Percentiles rank a stretch among this genome's conserved stretches.
phyloP scores from a whole-genome alignment of 371 early-diverging fungal species.

The Caulochytrium protostelioides region DNA sequence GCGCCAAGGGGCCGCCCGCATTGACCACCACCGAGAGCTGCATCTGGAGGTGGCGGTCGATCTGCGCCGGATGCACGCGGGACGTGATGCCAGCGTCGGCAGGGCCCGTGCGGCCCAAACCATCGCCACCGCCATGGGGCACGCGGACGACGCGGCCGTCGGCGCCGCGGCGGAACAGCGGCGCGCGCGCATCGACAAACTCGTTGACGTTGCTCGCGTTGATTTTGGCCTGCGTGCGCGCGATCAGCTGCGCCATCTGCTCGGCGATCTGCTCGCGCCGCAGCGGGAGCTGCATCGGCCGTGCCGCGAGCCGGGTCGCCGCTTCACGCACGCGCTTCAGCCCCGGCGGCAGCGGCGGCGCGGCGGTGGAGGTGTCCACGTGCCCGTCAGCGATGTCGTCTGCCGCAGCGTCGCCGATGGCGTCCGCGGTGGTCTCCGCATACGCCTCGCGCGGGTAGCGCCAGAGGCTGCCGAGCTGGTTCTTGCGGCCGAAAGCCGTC shows the following conservation, averaged over 20 bases:
- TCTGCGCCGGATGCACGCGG: slow-evolving; percentile 44
- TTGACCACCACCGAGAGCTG: slow-evolving; percentile 52
- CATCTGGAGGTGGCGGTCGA: slow-evolving; percentile 63
- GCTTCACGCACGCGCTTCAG: too few species aligned
- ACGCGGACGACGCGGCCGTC: slow-evolving; percentile 10
- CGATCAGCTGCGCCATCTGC: slow-evolving; percentile 33
- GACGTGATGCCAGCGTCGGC: too few species aligned
- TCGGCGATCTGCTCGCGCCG: slow-evolving; percentile 12
- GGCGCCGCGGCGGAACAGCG: background rate
- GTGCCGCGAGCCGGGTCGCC: too few species aligned
- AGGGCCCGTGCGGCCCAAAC: too few species aligned
- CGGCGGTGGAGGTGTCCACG: too few species aligned
- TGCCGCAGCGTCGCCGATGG: too few species aligned
- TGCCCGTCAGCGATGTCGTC: too few species aligned
- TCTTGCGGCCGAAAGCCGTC: too few species aligned
- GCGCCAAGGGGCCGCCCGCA: slow-evolving; percentile 45
- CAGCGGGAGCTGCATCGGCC: too few species aligned
- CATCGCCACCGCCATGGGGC: slow-evolving; percentile 4
- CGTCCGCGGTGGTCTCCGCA: too few species aligned
- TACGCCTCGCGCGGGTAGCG: background rate
- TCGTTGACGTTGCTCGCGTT: slow-evolving; percentile 48
- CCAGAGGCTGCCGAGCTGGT: background rate
- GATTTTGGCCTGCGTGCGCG: slow-evolving; percentile 35
- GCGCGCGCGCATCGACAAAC: slow-evolving; percentile 24
- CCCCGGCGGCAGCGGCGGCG: too few species aligned